Evolutionary conservation across 345 rosid genomes (phyloP).

Genomic region (Draba incana): DNA sequence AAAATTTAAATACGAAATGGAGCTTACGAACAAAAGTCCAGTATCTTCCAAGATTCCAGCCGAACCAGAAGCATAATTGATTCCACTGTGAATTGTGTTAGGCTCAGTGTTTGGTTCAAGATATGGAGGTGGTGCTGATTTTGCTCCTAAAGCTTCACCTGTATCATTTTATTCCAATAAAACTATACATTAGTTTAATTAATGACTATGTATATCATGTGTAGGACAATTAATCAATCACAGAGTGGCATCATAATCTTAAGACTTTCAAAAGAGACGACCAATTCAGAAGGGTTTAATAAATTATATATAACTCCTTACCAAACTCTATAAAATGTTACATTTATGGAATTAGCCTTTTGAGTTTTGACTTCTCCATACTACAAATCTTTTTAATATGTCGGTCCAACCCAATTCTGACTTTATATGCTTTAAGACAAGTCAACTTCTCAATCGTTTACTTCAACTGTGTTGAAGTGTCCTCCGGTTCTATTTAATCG

Average conservation of each 20-base stretch:
- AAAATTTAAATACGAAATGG: background rate
- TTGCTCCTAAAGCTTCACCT: constrained; percentile 59
- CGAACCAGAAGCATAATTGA: constrained; percentile 64
- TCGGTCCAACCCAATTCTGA: constrained; percentile 30
- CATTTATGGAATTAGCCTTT: constrained; percentile 28
- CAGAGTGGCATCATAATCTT: constrained; percentile 27
- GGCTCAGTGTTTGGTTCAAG: constrained; percentile 46
- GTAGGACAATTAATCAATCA: constrained; percentile 4
- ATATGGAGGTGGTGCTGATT: constrained; percentile 52
- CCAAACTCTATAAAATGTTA: constrained; percentile 28
- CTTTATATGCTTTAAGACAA: constrained; percentile 19
- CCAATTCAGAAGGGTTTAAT: constrained; percentile 18
- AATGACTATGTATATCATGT: background rate
- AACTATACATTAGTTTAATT: background rate
- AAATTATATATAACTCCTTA: constrained; percentile 9
- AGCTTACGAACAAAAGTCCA: constrained; percentile 52
- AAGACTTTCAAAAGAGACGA: background rate
- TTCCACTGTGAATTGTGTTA: constrained; percentile 45
- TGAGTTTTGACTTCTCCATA: constrained; percentile 28
- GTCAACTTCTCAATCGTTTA: constrained; percentile 34
- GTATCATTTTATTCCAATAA: background rate
- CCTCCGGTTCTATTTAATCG: constrained; percentile 9
- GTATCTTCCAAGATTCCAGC: constrained; percentile 61
- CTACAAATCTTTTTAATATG: background rate
- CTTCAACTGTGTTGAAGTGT: constrained; percentile 4